phyloP scores from a whole-genome alignment of 108 stramenopile genomes.

The Nitzschia inconspicua region DNA sequence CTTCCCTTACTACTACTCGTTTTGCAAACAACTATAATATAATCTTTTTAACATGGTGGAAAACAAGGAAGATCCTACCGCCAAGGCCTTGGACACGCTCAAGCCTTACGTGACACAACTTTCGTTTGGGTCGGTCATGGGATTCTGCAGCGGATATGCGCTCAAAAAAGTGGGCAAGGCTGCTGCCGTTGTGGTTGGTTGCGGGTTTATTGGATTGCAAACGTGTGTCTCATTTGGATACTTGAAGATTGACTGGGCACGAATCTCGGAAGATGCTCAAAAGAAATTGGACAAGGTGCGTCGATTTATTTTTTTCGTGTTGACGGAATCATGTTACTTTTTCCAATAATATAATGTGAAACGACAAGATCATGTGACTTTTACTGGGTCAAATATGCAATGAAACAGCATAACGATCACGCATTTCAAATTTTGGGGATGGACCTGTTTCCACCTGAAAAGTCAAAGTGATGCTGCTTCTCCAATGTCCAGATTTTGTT shows the following conservation, averaged over 20 bases:
- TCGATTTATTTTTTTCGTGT: background rate
- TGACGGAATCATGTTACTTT: background rate
- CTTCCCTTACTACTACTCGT: no score
- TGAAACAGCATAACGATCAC: background rate
- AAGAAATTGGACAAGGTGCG: conserved; percentile 27
- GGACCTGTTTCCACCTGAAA: background rate
- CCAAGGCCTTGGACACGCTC: conserved; percentile 24
- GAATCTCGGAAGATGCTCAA: conserved; percentile 36
- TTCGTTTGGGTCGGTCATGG: conserved; percentile 69
- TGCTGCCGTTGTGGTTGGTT: conserved; percentile 59
- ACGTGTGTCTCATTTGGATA: conserved; percentile 62
- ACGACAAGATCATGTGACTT: background rate
- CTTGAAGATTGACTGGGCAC: conserved; percentile 62
- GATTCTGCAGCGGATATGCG: conserved; percentile 69
- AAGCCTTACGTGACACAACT: conserved; percentile 50
- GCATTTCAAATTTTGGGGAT: background rate
- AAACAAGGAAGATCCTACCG: conserved; percentile 34
- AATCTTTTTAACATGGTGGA: background rate
- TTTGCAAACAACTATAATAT: background rate
- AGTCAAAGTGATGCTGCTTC: background rate
- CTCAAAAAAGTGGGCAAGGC: conserved; percentile 68
- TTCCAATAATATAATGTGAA: background rate
- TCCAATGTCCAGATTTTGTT: background rate
- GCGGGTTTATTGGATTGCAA: conserved; percentile 67
- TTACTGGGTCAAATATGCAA: background rate